Percentiles rank a stretch among this genome's conserved stretches.
Conservation (phyloP, 345 rosid genomes). For the Diplotaxis tenuifolia region DNA sequence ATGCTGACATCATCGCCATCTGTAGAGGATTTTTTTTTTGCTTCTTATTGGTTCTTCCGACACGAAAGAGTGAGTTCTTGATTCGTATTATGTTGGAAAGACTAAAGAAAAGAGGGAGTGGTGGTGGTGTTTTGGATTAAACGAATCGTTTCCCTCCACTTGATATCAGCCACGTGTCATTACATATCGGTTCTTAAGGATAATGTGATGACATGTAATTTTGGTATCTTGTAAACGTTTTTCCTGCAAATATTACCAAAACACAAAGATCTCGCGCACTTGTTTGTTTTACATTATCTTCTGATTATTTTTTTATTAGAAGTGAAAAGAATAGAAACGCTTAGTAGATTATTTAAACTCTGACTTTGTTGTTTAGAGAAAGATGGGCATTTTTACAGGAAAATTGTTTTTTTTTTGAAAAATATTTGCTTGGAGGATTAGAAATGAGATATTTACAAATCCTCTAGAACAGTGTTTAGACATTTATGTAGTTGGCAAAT, state of each 20-base stretch:
- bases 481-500: too few relatives aligned
- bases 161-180: not conserved
- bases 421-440: too few relatives aligned
- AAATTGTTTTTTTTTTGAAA: slow-evolving; percentile 6
- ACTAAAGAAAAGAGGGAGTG: not conserved
- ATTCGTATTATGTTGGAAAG: not conserved
- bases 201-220: not conserved
- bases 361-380: not conserved
- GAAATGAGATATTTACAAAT: too few relatives aligned
- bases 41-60: not conserved
- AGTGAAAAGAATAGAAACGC: too few relatives aligned
- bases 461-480: too few relatives aligned
- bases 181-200: not conserved
- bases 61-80: not conserved
- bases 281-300: too few relatives aligned
- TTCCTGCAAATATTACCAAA: too few relatives aligned
- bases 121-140: not conserved
- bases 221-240: not conserved
- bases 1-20: not conserved
- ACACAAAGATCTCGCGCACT: too few relatives aligned
- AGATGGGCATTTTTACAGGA: slow-evolving; percentile 14
- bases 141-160: not conserved
- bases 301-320: too few relatives aligned
- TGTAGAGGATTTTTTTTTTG: not conserved
- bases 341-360: too few relatives aligned